Evolutionary conservation across 495 filamentous ascomycete species (phyloP).

Genomic region (Antarctomyces pellizariae): DNA sequence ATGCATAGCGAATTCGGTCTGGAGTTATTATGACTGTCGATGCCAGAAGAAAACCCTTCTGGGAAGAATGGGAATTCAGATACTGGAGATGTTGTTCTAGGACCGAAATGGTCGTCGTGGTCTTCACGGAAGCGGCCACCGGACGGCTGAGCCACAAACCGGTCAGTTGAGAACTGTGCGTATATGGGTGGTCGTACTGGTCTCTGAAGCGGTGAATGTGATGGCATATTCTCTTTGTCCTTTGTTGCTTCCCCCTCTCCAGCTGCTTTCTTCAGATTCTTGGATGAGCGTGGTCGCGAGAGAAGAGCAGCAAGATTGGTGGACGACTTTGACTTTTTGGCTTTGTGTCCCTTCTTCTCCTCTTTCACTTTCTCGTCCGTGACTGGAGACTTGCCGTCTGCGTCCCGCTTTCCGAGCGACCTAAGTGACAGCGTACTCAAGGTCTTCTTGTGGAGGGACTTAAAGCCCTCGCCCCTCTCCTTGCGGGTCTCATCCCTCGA

Average conservation of each 20-base stretch:
- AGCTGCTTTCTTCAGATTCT: conserved; percentile 22
- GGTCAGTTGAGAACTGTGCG: conserved; percentile 36
- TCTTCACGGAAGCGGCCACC: conserved; percentile 25
- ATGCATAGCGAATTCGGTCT: conserved; percentile 11
- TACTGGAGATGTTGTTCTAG: conserved; percentile 27
- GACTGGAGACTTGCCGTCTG: conserved; percentile 25
- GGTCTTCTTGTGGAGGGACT: conserved; percentile 33
- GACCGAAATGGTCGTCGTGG: conserved; percentile 30
- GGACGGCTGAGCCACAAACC: conserved; percentile 19
- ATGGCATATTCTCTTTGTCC: conserved; percentile 61
- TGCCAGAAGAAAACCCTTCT: conserved; percentile 10
- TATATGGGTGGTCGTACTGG: conserved; percentile 42
- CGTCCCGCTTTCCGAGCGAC: conserved; percentile 29
- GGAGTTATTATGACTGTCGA: conserved; percentile 8
- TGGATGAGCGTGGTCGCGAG: conserved; percentile 33
- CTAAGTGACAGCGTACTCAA: conserved; percentile 45
- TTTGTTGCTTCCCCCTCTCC: conserved; percentile 23
- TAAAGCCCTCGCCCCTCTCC: conserved; percentile 9
- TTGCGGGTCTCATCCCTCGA: conserved; percentile 13
- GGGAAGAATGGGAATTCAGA: conserved; percentile 16
- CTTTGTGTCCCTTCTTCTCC: conserved; percentile 26
- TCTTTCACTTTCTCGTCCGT: conserved; percentile 23
- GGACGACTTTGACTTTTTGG: conserved; percentile 68
- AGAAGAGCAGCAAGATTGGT: conserved; percentile 50
- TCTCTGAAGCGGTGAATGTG: conserved; percentile 24